These are phyloP conservation scores for Ustilago bromivora DNA, from an alignment of 1,284 basidiomycete genomes.

Conservation along the genomic window DNA sequence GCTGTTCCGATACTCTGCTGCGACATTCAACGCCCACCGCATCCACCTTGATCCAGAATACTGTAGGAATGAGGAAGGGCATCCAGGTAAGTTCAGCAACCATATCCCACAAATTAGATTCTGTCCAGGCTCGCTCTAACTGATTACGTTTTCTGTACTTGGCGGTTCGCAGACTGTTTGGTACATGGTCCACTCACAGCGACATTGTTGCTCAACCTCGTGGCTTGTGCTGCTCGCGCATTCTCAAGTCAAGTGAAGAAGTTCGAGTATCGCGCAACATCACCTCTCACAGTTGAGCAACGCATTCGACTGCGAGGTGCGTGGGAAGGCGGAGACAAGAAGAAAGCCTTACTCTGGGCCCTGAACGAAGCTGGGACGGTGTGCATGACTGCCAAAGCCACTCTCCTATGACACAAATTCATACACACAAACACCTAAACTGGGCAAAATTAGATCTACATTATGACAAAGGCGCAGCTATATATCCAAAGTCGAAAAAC, in stretches of 20 bases:
- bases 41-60: constrained; percentile 64
- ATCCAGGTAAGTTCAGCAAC: constrained; percentile 26
- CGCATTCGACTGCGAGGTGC: constrained; percentile 33
- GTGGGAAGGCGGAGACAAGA: constrained; percentile 26
- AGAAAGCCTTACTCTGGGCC: constrained; percentile 33
- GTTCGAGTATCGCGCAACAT: constrained; percentile 55
- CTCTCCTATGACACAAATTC: constrained; percentile 8
- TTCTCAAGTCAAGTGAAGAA: constrained; percentile 13
- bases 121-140: no score
- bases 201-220: constrained; percentile 45
- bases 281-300: constrained; percentile 46
- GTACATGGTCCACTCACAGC: constrained; percentile 62
- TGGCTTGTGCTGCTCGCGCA: constrained; percentile 9
- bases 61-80: constrained; percentile 59
- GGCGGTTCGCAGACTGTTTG: constrained; percentile 31
- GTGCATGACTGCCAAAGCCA: constrained; percentile 46
- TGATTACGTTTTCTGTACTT: no score
- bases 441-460: neutral
- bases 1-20: constrained; percentile 66
- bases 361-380: constrained; percentile 42
- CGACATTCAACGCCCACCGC: constrained; percentile 65
- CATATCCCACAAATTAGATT: no score
- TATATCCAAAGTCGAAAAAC: neutral
- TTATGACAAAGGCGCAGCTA: neutral
- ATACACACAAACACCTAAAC: no score